Percentiles rank a stretch among this genome's conserved stretches.
Conservation (phyloP, 805 yeast genomes). For the Myxozyma sirexii region DNA sequence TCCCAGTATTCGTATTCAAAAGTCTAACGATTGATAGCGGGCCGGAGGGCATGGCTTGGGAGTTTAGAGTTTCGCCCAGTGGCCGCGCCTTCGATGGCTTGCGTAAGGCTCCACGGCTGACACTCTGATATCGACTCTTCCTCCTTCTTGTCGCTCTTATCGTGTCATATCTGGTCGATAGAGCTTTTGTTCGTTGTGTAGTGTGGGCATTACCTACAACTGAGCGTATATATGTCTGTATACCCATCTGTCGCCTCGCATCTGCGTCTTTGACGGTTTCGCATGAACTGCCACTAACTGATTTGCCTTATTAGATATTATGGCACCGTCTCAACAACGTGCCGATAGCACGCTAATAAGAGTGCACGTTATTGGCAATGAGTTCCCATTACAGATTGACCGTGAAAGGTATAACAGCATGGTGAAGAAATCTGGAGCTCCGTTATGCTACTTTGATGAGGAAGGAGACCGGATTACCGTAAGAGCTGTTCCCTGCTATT, state of each 20-base stretch:
- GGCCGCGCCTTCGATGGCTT: background rate
- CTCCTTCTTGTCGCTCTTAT: background rate
- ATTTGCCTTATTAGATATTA: no score
- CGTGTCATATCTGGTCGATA: background rate
- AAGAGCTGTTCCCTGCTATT: slow-evolving; percentile 4
- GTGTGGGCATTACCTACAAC: no score
- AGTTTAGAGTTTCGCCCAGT: slow-evolving; percentile 4
- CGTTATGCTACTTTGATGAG: slow-evolving; percentile 24
- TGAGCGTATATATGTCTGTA: no score
- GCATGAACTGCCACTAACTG: no score
- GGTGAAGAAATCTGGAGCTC: slow-evolving; percentile 17
- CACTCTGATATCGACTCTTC: background rate
- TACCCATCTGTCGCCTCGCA: no score
- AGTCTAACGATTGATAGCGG: background rate
- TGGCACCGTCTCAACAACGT: background rate
- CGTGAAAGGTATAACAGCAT: slow-evolving; percentile 8
- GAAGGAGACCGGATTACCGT: slow-evolving; percentile 29
- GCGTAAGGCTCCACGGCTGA: slow-evolving; percentile 6
- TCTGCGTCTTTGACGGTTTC: no score
- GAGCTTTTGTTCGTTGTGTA: background rate
- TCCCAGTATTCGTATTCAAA: background rate
- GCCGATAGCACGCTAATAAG: background rate
- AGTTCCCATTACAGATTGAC: slow-evolving; percentile 4
- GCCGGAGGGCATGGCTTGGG: slow-evolving; percentile 3
- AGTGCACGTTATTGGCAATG: slow-evolving; percentile 2